A percentile compares a stretch with the other conserved stretches of the same genome.
phyloP scores from a whole-genome alignment of 2,329 filamentous ascomycete genomes.

The Fusarium floridanum region DNA sequence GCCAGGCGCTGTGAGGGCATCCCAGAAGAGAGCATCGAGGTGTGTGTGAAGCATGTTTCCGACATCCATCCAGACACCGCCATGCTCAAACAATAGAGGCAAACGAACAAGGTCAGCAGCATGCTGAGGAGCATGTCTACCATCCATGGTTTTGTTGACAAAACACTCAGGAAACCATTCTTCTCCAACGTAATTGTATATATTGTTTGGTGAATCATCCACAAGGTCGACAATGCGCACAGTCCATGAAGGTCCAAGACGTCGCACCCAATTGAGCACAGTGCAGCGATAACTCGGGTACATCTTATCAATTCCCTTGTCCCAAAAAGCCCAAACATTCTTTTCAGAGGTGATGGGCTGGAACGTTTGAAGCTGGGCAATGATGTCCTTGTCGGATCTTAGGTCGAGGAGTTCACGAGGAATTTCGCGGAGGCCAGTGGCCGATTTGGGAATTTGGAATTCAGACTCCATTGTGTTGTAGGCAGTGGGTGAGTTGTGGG shows the following conservation, averaged over 20 bases:
- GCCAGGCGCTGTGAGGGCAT: conserved; percentile 52
- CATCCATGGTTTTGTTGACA: conserved; percentile 53
- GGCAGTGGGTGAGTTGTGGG: neutral
- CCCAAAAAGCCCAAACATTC: conserved; percentile 62
- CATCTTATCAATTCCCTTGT: conserved; percentile 54
- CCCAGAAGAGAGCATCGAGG: conserved; percentile 59
- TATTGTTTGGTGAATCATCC: conserved; percentile 53
- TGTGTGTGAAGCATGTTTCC: conserved; percentile 57
- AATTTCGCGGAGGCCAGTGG: conserved; percentile 24
- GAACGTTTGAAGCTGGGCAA: conserved; percentile 45
- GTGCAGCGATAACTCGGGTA: conserved; percentile 54
- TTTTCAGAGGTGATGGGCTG: conserved; percentile 54
- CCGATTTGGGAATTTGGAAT: conserved; percentile 19
- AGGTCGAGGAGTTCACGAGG: conserved; percentile 33
- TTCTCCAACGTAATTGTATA: conserved; percentile 50
- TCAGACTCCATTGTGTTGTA: conserved; percentile 10
- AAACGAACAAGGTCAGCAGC: conserved; percentile 62
- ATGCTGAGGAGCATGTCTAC: conserved; percentile 57
- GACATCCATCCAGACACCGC: conserved; percentile 59
- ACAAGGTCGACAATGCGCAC: conserved; percentile 55
- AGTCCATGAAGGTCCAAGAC: conserved; percentile 56
- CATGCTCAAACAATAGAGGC: conserved; percentile 55
- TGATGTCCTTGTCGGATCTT: conserved; percentile 50
- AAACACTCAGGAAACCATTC: conserved; percentile 46
- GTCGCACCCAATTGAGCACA: conserved; percentile 58